Conservation (phyloP, 108 stramenopile genomes). For the Nitzschia sp. region DNA sequence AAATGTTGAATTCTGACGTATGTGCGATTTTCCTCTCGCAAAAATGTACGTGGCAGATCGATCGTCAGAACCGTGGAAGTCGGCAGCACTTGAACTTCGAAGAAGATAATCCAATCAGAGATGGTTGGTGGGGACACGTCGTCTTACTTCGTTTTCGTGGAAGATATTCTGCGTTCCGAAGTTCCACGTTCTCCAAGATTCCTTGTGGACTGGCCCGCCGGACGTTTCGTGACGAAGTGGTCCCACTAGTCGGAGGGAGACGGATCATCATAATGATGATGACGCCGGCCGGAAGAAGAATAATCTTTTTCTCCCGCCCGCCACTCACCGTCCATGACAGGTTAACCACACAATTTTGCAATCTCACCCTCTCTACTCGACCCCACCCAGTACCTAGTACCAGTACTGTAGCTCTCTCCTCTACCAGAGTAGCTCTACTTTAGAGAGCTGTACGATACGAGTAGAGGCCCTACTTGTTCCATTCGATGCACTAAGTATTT, state of each 20-base stretch:
- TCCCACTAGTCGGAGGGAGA: too few relatives aligned
- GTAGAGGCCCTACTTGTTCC: not conserved
- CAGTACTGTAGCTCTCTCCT: too few relatives aligned
- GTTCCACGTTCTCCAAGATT: not conserved
- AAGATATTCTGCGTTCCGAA: too few relatives aligned
- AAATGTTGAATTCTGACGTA: not conserved
- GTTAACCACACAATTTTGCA: not conserved
- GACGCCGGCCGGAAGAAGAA: too few relatives aligned
- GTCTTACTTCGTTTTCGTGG: not conserved
- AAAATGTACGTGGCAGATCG: conserved; percentile 1
- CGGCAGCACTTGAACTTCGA: not conserved
- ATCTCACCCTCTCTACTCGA: not conserved
- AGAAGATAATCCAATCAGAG: not conserved
- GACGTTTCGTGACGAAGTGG: too few relatives aligned
- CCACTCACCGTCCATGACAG: too few relatives aligned
- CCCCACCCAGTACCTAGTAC: not conserved
- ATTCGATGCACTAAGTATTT: not conserved
- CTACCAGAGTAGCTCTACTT: too few relatives aligned
- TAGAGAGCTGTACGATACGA: too few relatives aligned
- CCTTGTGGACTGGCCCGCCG: too few relatives aligned
- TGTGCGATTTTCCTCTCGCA: not conserved
- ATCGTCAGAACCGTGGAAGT: conserved; percentile 1
- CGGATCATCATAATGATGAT: too few relatives aligned
- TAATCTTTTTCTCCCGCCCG: too few relatives aligned
- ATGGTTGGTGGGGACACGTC: too few relatives aligned